Percentiles rank a stretch among this genome's conserved stretches.
phyloP scores from a whole-genome alignment of 495 filamentous ascomycete genomes.

The Endocarpon pusillum region DNA sequence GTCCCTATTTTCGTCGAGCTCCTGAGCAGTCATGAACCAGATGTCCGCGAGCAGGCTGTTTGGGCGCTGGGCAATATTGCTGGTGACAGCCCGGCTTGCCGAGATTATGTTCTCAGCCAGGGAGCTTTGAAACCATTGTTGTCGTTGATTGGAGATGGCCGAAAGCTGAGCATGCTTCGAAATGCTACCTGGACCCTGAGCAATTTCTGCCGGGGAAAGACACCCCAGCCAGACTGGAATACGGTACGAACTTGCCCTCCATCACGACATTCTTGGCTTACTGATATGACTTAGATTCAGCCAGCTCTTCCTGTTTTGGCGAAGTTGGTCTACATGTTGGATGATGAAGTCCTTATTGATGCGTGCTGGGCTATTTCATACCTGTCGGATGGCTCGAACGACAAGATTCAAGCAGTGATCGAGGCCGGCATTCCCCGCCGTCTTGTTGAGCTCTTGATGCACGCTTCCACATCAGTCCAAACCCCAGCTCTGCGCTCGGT shows the following conservation, averaged over 20 bases:
- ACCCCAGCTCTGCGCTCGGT: conserved; percentile 94
- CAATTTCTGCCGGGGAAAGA: conserved; percentile 99
- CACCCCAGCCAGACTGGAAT: conserved; percentile 94
- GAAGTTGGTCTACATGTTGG: conserved; percentile 94
- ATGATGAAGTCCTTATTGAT: conserved; percentile 97
- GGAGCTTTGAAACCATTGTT: conserved; percentile 85
- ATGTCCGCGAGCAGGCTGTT: conserved; percentile 96
- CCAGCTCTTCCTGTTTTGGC: conserved; percentile 92
- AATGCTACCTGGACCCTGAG: conserved; percentile 99
- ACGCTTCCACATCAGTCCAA: conserved; percentile 97
- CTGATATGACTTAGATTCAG: conserved; percentile 47
- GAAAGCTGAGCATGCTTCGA: conserved; percentile 96
- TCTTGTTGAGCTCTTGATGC: conserved; percentile 93
- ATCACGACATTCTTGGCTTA: neutral
- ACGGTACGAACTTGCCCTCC: conserved; percentile 39
- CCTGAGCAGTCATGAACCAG: conserved; percentile 84
- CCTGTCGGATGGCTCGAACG: conserved; percentile 94
- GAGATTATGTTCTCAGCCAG: conserved; percentile 81
- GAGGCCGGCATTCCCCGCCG: conserved; percentile 95
- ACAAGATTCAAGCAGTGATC: conserved; percentile 99
- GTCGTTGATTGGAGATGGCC: conserved; percentile 81
- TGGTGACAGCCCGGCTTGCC: conserved; percentile 91
- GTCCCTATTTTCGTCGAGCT: conserved; percentile 98
- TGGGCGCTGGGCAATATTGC: conserved; percentile 99
- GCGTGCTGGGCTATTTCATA: conserved; percentile 99